These are phyloP conservation scores for Solanum etuberosum DNA, from an alignment of 257 asterid genomes.

Conservation along the genomic window DNA sequence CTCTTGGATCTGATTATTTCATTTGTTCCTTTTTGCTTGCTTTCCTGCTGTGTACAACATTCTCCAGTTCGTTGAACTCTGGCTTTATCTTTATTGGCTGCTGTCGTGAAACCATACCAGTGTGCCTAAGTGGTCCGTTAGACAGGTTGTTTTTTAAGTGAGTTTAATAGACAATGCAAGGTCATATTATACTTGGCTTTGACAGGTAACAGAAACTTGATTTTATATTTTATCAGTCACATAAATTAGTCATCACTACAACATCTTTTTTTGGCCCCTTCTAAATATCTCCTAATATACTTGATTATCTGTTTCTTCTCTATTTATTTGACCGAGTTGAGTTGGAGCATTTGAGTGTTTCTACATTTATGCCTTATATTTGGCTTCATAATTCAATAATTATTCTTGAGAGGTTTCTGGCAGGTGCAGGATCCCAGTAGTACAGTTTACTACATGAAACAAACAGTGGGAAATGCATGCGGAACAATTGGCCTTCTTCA, in stretches of 20 bases:
- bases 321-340: neutral
- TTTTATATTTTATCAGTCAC: neutral
- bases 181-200: neutral
- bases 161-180: neutral
- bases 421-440: slow-evolving; percentile 41
- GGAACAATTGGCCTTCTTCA: slow-evolving; percentile 97
- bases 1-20: neutral
- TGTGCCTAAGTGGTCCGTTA: neutral
- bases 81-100: neutral
- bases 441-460: slow-evolving; percentile 86
- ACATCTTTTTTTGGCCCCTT: neutral
- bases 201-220: neutral
- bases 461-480: slow-evolving; percentile 98
- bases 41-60: neutral
- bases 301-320: neutral
- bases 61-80: neutral
- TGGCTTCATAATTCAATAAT: neutral
- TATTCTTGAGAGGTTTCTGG: slow-evolving; percentile 6
- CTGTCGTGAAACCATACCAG: neutral
- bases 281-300: neutral
- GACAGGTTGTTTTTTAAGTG: neutral
- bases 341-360: neutral
- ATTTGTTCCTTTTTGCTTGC: neutral
- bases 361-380: neutral
- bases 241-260: neutral